These are phyloP conservation scores for Heliamphora exappendiculata DNA, from an alignment of 148 eudicot species.

Conservation along the genomic window DNA sequence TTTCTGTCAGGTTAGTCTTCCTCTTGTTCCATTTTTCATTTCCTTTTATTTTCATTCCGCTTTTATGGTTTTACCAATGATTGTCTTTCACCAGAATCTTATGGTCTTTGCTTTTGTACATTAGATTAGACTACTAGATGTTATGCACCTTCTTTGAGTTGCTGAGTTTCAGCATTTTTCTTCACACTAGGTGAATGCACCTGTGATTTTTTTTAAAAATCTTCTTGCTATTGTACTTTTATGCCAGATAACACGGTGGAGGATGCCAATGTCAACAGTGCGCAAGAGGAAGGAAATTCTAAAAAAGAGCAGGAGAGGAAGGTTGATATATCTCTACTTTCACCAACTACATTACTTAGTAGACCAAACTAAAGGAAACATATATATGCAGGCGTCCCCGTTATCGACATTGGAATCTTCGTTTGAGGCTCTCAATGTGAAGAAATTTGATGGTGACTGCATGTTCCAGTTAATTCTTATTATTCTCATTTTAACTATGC, in stretches of 20 bases:
- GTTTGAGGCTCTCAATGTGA: constrained; percentile 75
- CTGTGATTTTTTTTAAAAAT: not conserved
- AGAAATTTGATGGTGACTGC: constrained; percentile 78
- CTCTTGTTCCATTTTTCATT: not conserved
- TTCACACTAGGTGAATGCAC: too few species aligned
- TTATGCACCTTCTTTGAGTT: too few species aligned
- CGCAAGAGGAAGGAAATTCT: constrained; percentile 23
- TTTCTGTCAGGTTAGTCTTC: not conserved
- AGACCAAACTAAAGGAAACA: not conserved
- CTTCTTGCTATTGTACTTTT: not conserved
- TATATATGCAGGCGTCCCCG: constrained; percentile 65
- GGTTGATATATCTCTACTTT: constrained; percentile 16
- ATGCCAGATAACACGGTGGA: constrained; percentile 25
- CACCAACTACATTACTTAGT: too few species aligned
- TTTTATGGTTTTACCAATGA: not conserved
- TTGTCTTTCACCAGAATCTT: too few species aligned
- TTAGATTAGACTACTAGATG: too few species aligned
- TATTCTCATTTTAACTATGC: not conserved
- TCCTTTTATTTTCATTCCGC: not conserved
- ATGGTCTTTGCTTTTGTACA: too few species aligned
- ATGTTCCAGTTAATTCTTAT: not conserved
- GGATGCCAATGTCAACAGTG: constrained; percentile 20
- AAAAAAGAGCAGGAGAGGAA: constrained; percentile 35
- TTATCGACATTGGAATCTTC: constrained; percentile 83
- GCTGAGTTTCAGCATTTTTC: too few species aligned